Evolutionary conservation across 108 stramenopile genomes (phyloP).

Genomic region (Nannochloropsis salina): DNA sequence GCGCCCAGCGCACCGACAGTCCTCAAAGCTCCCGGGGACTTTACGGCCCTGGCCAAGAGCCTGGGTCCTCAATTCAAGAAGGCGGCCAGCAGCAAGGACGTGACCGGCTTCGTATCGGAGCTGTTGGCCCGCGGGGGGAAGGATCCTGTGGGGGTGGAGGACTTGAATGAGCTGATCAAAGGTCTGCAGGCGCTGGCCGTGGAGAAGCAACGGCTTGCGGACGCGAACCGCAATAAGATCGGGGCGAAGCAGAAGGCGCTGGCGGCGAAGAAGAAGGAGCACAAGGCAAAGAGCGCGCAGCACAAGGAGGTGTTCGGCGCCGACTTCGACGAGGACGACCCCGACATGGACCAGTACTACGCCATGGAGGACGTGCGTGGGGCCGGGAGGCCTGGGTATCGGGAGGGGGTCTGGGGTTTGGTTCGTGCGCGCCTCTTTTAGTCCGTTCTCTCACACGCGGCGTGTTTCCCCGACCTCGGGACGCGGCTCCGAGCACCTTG

Average conservation of each 20-base stretch:
- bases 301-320: not conserved
- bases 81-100: slow-evolving; percentile 9
- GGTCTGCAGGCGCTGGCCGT: slow-evolving; percentile 7
- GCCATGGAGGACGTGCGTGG: slow-evolving; percentile 10
- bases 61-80: not conserved
- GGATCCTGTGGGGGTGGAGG: slow-evolving; percentile 1
- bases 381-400: not conserved
- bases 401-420: not conserved
- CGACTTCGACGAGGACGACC: not conserved
- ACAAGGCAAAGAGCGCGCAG: not conserved
- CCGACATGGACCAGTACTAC: slow-evolving; percentile 3
- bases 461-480: too few relatives aligned
- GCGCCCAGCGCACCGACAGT: not conserved
- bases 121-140: not conserved
- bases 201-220: not conserved
- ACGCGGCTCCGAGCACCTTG: too few relatives aligned
- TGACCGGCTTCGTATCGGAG: not conserved
- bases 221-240: slow-evolving; percentile 10
- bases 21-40: not conserved
- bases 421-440: too few relatives aligned
- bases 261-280: slow-evolving; percentile 19
- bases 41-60: not conserved
- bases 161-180: slow-evolving; percentile 4
- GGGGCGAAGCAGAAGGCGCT: slow-evolving; percentile 12
- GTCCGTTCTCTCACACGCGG: too few relatives aligned